These are phyloP conservation scores for Cyberlindnera suaveolens DNA, from an alignment of 805 yeast genomes.

Conservation along the genomic window DNA sequence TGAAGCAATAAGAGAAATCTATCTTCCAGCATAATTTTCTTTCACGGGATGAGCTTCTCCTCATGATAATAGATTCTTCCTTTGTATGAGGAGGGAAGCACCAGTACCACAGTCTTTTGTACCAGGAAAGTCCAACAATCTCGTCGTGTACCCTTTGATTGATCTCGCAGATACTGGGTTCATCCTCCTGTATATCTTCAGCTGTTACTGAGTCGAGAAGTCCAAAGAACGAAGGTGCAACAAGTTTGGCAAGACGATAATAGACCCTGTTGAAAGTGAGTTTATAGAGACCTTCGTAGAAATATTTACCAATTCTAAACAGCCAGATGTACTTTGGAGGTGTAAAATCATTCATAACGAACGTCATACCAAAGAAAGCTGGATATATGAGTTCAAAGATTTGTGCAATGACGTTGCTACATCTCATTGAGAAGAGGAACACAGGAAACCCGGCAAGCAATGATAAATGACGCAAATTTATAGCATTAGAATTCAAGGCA, in stretches of 20 bases:
- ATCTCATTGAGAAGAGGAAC: constrained; percentile 22
- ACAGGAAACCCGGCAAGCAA: constrained; percentile 27
- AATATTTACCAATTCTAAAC: constrained; percentile 8
- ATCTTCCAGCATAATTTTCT: constrained; percentile 18
- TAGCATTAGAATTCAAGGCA: constrained; percentile 8
- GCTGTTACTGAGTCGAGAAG: neutral
- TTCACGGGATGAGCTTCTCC: constrained; percentile 20
- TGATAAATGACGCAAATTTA: constrained; percentile 7
- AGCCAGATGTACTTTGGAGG: constrained; percentile 11
- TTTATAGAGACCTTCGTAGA: constrained; percentile 16
- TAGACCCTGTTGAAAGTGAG: constrained; percentile 28
- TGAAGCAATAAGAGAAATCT: constrained; percentile 26
- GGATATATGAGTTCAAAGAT: neutral
- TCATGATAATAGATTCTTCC: constrained; percentile 8
- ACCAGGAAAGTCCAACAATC: neutral
- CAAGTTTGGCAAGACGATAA: constrained; percentile 18
- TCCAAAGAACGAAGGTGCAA: constrained; percentile 27
- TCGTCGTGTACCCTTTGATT: constrained; percentile 1
- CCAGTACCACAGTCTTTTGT: constrained; percentile 1
- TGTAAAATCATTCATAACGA: neutral
- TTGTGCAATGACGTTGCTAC: neutral
- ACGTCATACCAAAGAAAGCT: neutral
- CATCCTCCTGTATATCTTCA: constrained; percentile 14
- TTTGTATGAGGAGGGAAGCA: constrained; percentile 3
- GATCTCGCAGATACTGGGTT: constrained; percentile 1